A percentile compares a stretch with the other conserved stretches of the same genome.
These are phyloP conservation scores for Cutaneotrichosporon sp. DNA, from an alignment of 1,284 basidiomycete species.

Conservation along the genomic window DNA sequence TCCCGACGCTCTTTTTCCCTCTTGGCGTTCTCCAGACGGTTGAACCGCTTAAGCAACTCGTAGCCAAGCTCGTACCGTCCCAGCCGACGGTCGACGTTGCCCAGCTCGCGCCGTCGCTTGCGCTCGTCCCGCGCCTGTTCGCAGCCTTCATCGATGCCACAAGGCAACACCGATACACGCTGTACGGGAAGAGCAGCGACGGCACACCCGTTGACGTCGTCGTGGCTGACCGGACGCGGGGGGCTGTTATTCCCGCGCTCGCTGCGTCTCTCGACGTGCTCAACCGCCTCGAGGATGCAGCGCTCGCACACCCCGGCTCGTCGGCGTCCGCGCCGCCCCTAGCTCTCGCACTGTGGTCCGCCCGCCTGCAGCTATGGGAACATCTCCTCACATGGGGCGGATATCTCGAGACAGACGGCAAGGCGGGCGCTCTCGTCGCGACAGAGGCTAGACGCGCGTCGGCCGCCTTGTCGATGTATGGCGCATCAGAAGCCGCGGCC, in stretches of 20 bases:
- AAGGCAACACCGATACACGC: constrained; percentile 23
- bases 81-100: background rate
- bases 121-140: constrained; percentile 25
- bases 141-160: constrained; percentile 21
- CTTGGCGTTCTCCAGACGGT: constrained; percentile 21
- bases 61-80: constrained; percentile 1
- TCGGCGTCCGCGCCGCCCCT: background rate
- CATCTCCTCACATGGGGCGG: constrained; percentile 37
- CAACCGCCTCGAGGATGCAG: constrained; percentile 16
- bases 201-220: constrained; percentile 32
- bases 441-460: constrained; percentile 19
- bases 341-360: constrained; percentile 9
- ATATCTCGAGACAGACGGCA: constrained; percentile 38
- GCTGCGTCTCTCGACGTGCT: constrained; percentile 15
- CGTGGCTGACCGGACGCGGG: constrained; percentile 32
- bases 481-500: constrained; percentile 10
- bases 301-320: constrained; percentile 2
- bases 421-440: constrained; percentile 24
- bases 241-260: constrained; percentile 24
- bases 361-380: constrained; percentile 27
- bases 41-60: constrained; percentile 18
- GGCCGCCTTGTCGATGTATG: constrained; percentile 15
- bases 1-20: constrained; percentile 26
- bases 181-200: constrained; percentile 28
- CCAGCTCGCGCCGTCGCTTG: constrained; percentile 9